These are phyloP conservation scores for Citrus maxima DNA, from an alignment of 345 rosid genomes.

Conservation along the genomic window DNA sequence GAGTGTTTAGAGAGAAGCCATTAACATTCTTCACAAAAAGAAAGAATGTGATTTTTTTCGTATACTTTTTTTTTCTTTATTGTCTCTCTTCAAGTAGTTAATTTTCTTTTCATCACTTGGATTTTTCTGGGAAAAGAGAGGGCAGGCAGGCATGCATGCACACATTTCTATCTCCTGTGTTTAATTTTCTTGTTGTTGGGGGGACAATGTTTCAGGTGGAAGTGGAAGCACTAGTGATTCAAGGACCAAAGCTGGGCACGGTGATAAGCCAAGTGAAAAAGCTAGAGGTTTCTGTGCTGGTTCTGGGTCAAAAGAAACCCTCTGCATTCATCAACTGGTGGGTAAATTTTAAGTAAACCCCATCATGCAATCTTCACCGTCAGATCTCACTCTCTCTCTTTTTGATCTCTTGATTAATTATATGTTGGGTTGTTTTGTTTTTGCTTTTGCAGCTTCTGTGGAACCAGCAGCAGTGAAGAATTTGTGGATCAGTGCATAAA, in stretches of 20 bases:
- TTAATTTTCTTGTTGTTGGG: neutral
- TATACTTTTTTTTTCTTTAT: neutral
- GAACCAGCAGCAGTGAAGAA: constrained; percentile 62
- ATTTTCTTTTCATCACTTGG: neutral
- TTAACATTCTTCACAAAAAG: neutral
- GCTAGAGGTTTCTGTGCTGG: constrained; percentile 82
- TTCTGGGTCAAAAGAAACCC: constrained; percentile 77
- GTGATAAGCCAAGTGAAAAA: constrained; percentile 91
- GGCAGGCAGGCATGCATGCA: neutral
- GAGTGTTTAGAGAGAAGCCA: neutral
- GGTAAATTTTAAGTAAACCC: constrained; percentile 5
- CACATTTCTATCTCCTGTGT: neutral
- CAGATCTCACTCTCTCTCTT: constrained; percentile 13
- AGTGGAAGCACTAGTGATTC: constrained; percentile 82
- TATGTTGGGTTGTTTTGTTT: neutral
- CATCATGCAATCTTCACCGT: neutral
- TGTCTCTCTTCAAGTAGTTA: neutral
- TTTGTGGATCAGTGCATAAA: constrained; percentile 81
- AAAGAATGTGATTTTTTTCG: neutral
- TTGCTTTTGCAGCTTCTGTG: constrained; percentile 59
- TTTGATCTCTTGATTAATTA: neutral
- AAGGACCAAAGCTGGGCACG: constrained; percentile 84
- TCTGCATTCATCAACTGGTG: constrained; percentile 66
- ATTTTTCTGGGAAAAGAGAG: neutral
- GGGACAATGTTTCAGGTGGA: constrained; percentile 56